Percentiles rank a stretch among this genome's conserved stretches.
phyloP scores from a whole-genome alignment of 2,329 filamentous ascomycete species.

The Zasmidium cellare region DNA sequence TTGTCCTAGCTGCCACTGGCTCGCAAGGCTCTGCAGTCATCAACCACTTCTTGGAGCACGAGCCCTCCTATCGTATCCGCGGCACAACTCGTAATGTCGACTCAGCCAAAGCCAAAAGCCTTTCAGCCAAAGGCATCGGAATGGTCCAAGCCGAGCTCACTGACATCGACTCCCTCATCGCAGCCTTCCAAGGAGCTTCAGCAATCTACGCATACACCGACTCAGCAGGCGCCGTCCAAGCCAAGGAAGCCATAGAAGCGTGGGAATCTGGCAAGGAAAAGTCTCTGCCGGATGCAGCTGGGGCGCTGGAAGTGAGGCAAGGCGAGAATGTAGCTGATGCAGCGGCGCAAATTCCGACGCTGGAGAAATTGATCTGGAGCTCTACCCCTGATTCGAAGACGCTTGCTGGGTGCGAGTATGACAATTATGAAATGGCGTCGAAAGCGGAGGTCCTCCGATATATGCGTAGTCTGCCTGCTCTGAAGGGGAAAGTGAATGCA shows the following conservation, averaged over 20 bases:
- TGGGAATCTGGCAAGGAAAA: slow-evolving; percentile 8
- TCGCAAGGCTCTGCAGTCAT: slow-evolving; percentile 21
- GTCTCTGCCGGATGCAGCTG: slow-evolving; percentile 43
- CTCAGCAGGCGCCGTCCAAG: slow-evolving; percentile 3
- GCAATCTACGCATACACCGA: slow-evolving; percentile 38
- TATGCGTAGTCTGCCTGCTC: slow-evolving; percentile 2
- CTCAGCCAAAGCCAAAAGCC: slow-evolving; percentile 36
- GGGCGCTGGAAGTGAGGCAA: slow-evolving; percentile 52
- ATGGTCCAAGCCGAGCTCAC: slow-evolving; percentile 39
- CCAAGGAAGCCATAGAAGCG: slow-evolving; percentile 6
- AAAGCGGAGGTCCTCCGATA: slow-evolving; percentile 36
- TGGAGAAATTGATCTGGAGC: slow-evolving; percentile 44
- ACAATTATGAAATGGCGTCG: slow-evolving; percentile 44
- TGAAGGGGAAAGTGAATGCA: slow-evolving; percentile 15
- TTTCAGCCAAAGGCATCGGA: slow-evolving; percentile 37
- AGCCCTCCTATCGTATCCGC: slow-evolving; percentile 25
- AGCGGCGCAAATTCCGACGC: slow-evolving; percentile 34
- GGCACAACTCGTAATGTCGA: slow-evolving; percentile 47
- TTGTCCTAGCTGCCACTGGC: slow-evolving; percentile 23
- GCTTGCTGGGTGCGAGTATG: slow-evolving; percentile 39
- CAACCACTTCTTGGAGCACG: slow-evolving; percentile 17
- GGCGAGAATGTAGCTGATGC: slow-evolving; percentile 59
- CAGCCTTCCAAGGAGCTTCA: slow-evolving; percentile 40
- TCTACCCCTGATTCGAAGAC: slow-evolving; percentile 35
- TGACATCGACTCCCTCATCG: slow-evolving; percentile 32